Conservation (phyloP, 75 land plant genomes). For the Adiantum capillusveneris region DNA sequence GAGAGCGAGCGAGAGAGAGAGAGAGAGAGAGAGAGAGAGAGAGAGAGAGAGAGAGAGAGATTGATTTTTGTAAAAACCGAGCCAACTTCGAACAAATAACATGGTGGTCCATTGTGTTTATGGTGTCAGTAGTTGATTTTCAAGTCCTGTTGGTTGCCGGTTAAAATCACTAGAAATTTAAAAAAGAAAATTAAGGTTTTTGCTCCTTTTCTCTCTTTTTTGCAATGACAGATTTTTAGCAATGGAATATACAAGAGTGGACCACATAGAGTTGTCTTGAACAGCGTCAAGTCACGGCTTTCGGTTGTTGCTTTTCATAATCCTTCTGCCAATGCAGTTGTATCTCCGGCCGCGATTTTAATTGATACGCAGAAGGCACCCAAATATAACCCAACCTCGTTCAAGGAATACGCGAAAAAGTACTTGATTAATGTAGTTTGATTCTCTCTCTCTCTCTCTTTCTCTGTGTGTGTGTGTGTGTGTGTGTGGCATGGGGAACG, state of each 20-base stretch:
- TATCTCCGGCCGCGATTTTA: neutral
- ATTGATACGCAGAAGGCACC: neutral
- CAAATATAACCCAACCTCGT: neutral
- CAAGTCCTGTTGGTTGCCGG: too few relatives aligned
- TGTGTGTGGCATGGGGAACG: too few relatives aligned
- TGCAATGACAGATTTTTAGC: neutral
- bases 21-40: too few relatives aligned
- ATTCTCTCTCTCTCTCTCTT: neutral
- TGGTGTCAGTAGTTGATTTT: too few relatives aligned
- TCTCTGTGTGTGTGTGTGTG: too few relatives aligned
- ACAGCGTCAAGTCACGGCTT: neutral
- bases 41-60: too few relatives aligned
- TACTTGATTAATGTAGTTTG: neutral
- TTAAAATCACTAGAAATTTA: too few relatives aligned
- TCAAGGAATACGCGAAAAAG: neutral
- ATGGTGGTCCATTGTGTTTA: too few relatives aligned
- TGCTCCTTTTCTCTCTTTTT: neutral
- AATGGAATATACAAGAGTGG: slow-evolving; percentile 4
- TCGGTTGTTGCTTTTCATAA: slow-evolving; percentile 5
- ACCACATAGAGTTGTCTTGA: neutral
- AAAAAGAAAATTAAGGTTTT: neutral
- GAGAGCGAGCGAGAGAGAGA: too few relatives aligned
- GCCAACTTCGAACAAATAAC: too few relatives aligned
- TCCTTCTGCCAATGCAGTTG: neutral
- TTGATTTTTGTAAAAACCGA: too few relatives aligned